These are phyloP conservation scores for Melanomma pulvis-pyrius DNA, from an alignment of 495 filamentous ascomycete species.

Conservation along the genomic window DNA sequence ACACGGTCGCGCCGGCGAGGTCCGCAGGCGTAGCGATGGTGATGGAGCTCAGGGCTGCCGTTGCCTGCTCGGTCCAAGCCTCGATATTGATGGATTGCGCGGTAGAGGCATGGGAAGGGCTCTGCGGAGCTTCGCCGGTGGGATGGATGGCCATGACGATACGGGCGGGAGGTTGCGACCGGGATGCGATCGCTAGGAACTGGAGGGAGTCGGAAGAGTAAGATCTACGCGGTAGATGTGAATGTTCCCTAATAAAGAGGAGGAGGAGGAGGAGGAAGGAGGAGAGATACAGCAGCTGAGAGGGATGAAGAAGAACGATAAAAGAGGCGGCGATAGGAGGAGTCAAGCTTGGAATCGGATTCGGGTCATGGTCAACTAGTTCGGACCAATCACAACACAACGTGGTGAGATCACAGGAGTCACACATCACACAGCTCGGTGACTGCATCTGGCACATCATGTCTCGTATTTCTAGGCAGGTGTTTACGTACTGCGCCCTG, in stretches of 20 bases:
- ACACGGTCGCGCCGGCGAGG: slow-evolving; percentile 39
- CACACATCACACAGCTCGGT: slow-evolving; percentile 1
- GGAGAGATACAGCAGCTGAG: neutral
- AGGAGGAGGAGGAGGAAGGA: neutral
- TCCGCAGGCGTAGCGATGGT: slow-evolving; percentile 29
- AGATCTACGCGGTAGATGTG: neutral
- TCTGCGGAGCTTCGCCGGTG: slow-evolving; percentile 2
- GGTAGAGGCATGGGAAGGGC: neutral
- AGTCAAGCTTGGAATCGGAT: neutral
- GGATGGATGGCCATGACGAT: slow-evolving; percentile 35
- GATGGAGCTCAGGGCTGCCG: slow-evolving; percentile 33
- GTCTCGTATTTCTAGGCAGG: neutral
- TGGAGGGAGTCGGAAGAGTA: neutral
- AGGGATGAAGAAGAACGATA: neutral
- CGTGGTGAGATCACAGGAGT: neutral
- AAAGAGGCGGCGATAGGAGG: slow-evolving; percentile 21
- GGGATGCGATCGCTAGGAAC: neutral
- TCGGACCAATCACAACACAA: slow-evolving; percentile 17
- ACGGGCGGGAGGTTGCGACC: neutral
- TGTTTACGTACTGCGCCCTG: too few species aligned
- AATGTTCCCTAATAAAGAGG: neutral
- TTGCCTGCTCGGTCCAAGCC: slow-evolving; percentile 42
- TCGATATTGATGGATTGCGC: slow-evolving; percentile 35
- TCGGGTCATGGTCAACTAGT: neutral
- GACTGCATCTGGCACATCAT: neutral